Evolutionary conservation across 139 green algal species (phyloP), one percentile per base, ranked within the genome.

Genomic region (Pleodorina starrii): DNA sequence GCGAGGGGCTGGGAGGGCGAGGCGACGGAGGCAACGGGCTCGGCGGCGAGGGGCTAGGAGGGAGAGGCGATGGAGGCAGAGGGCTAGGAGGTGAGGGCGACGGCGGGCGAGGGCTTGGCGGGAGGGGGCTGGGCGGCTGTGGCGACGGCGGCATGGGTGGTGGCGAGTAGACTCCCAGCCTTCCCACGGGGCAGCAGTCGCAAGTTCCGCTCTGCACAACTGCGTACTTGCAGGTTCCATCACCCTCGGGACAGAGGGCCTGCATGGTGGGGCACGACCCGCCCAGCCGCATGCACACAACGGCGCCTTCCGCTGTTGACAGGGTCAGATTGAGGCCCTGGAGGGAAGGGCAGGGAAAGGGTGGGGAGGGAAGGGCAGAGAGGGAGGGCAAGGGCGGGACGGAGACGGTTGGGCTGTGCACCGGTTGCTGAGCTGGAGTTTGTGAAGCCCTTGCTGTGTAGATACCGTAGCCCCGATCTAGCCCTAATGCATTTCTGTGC

Each of bases 171-270:
- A 86, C 17, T 25, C 86, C 86, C 44, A 89, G 74, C 12, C 19
- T 82, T 12, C 73, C 72, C 2, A 89, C 73, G 1, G 89, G 89
- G 89, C 89, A 91, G 72, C 89, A 91, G 57, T 89, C 16, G 82
- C 89, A 91, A 0, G 51, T 25, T 57, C 73, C 82, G 54, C 29
- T 72, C 80, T 91, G 81, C 1, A 89, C 71, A 25, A 91, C 48
- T 35, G 81, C 51, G 27, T 87, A 89, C 0, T 25, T 63, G 81
- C 89, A 91, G n/a, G 44, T 72, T 44, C 81, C 81, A 44, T 85
- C 42, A 16, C 71, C 69, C 43, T 78, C 44, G 1, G 81, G 54
- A 71, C 89, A 91, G 32, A 91, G 89, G 14, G 12, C 2, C 27
- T 60, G 59, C 59, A 87, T 87, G 40, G 60, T 40, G 59, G 81